phyloP scores from a whole-genome alignment of 1,284 basidiomycete genomes.

The Fomitopsis betulina region DNA sequence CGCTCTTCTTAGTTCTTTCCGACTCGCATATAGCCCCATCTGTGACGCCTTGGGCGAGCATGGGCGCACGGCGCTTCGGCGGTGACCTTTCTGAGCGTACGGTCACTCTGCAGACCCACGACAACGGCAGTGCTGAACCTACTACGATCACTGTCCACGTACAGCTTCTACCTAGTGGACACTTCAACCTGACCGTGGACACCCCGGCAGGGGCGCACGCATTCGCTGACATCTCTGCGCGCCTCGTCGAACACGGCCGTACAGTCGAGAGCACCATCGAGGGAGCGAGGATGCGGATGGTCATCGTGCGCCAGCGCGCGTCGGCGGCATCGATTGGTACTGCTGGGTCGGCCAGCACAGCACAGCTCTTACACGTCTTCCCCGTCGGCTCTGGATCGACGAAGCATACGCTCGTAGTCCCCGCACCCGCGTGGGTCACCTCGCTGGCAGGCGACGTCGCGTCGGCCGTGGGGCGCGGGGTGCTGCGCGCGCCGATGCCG shows the following conservation, averaged over 20 bases:
- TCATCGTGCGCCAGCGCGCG: constrained; percentile 66
- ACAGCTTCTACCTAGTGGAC: constrained; percentile 20
- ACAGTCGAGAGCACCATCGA: constrained; percentile 44
- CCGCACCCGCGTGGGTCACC: constrained; percentile 62
- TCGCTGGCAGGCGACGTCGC: constrained; percentile 52
- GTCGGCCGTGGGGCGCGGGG: constrained; percentile 46
- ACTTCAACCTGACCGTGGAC: constrained; percentile 53
- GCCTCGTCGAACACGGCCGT: constrained; percentile 38
- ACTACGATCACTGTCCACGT: constrained; percentile 30
- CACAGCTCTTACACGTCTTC: constrained; percentile 74
- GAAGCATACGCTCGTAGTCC: constrained; percentile 57
- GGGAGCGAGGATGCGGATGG: constrained; percentile 45
- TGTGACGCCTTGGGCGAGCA: constrained; percentile 47
- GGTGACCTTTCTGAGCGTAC: constrained; percentile 64
- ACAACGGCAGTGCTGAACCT: constrained; percentile 29
- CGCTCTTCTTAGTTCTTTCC: constrained; percentile 62
- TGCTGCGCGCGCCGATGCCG: constrained; percentile 81
- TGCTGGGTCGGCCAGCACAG: constrained; percentile 45
- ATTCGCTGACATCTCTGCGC: constrained; percentile 51
- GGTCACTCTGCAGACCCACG: constrained; percentile 52
- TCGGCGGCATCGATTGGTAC: constrained; percentile 41
- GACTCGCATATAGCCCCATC: background rate
- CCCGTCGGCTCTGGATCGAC: constrained; percentile 33
- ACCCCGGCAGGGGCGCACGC: constrained; percentile 29
- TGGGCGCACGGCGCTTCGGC: constrained; percentile 71